Percentiles rank a stretch among this genome's conserved stretches.
Evolutionary conservation across 805 yeast species (phyloP).

Genomic region (Metschnikowia borealis): DNA sequence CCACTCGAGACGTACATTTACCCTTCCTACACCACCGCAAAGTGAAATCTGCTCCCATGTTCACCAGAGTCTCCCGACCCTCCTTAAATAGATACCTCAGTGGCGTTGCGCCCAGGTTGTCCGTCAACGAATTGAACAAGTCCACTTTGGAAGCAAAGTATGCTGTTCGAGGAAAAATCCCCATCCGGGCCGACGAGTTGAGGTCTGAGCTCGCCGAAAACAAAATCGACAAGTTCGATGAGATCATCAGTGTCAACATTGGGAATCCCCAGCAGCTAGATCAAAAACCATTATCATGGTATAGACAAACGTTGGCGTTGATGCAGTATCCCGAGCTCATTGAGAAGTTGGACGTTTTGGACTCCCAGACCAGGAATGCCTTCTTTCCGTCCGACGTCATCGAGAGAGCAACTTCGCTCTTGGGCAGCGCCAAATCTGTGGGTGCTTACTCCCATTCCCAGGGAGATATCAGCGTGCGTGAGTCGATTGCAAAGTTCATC

Average conservation of each 20-base stretch:
- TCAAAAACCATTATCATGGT: slow-evolving; percentile 92
- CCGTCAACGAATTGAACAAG: slow-evolving; percentile 56
- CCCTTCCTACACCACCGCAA: background rate
- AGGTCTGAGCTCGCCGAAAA: slow-evolving; percentile 46
- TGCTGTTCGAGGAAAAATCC: slow-evolving; percentile 93
- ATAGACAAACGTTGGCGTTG: slow-evolving; percentile 82
- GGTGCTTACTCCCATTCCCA: slow-evolving; percentile 96
- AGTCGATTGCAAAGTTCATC: slow-evolving; percentile 80
- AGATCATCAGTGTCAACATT: slow-evolving; percentile 85
- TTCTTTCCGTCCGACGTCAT: slow-evolving; percentile 65
- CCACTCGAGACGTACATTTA: background rate
- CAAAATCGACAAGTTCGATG: slow-evolving; percentile 66
- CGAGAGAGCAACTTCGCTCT: slow-evolving; percentile 59
- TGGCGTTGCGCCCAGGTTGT: slow-evolving; percentile 14
- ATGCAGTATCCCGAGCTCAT: slow-evolving; percentile 80
- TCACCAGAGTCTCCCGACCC: background rate
- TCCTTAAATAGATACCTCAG: background rate
- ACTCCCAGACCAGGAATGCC: slow-evolving; percentile 24
- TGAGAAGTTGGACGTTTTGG: slow-evolving; percentile 13
- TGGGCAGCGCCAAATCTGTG: slow-evolving; percentile 67
- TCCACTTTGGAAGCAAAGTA: slow-evolving; percentile 81
- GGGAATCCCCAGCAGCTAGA: slow-evolving; percentile 98
- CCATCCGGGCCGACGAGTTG: slow-evolving; percentile 88
- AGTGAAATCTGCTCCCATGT: background rate
- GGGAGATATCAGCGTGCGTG: slow-evolving; percentile 70